These are phyloP conservation scores for Pinus taeda DNA, from an alignment of 75 land plant species.

Conservation along the genomic window DNA sequence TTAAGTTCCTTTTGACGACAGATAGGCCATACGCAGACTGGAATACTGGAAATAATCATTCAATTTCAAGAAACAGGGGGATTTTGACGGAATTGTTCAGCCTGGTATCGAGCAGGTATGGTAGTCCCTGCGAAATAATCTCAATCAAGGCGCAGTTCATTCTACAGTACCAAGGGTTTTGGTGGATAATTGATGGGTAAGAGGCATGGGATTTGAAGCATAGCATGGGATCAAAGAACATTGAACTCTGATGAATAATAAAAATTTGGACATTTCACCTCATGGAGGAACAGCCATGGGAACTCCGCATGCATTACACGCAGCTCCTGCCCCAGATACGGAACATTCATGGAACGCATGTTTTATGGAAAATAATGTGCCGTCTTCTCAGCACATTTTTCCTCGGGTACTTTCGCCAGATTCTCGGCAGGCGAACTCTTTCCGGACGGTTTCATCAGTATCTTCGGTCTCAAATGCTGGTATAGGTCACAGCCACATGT, in stretches of 20 bases:
- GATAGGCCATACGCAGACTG: too few species aligned
- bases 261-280: neutral
- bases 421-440: too few species aligned
- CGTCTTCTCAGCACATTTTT: neutral
- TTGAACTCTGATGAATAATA: neutral
- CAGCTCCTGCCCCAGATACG: neutral
- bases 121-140: too few species aligned
- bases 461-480: too few species aligned
- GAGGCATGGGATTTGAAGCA: neutral
- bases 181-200: neutral
- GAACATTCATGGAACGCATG: neutral
- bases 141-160: neutral
- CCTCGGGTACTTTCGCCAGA: too few species aligned
- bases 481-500: too few species aligned
- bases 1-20: too few species aligned
- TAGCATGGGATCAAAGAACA: neutral
- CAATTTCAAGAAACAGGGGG: too few species aligned
- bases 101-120: too few species aligned
- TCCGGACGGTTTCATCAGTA: too few species aligned
- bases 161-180: neutral
- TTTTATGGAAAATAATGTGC: neutral
- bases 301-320: neutral
- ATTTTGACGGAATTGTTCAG: too few species aligned
- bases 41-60: too few species aligned
- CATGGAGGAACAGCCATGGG: conserved; percentile 2